Conservation (phyloP, 768 basidiomycete species). For the Dentipellis fragilis region DNA sequence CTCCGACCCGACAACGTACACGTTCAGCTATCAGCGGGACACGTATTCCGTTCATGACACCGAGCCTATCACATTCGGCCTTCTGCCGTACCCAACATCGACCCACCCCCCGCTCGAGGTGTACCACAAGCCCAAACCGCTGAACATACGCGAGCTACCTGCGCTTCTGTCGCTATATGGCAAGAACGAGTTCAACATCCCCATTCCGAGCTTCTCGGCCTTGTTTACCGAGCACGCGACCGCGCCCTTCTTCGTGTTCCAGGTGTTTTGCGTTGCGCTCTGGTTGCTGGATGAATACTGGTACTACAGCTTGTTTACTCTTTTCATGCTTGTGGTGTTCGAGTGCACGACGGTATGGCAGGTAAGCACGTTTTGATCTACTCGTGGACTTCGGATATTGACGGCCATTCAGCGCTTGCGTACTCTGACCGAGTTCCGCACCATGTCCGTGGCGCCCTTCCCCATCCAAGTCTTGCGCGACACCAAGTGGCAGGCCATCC, state of each 20-base stretch:
- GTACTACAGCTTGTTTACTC: slow-evolving; percentile 96
- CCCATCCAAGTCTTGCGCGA: slow-evolving; percentile 76
- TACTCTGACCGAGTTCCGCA: slow-evolving; percentile 91
- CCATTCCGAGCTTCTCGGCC: slow-evolving; percentile 87
- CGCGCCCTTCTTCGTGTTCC: slow-evolving; percentile 99
- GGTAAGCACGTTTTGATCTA: slow-evolving; percentile 35
- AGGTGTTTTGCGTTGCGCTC: slow-evolving; percentile 92
- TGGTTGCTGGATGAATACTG: slow-evolving; percentile 99
- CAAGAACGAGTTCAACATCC: slow-evolving; percentile 93
- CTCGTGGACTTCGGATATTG: neutral
- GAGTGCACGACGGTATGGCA: slow-evolving; percentile 99
- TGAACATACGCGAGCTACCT: slow-evolving; percentile 38
- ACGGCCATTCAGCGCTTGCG: slow-evolving; percentile 58
- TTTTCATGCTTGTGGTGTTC: slow-evolving; percentile 97
- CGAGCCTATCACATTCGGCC: slow-evolving; percentile 55
- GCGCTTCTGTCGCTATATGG: slow-evolving; percentile 65
- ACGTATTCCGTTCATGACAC: slow-evolving; percentile 67
- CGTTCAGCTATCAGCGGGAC: slow-evolving; percentile 92
- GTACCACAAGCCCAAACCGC: slow-evolving; percentile 51
- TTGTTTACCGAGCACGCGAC: slow-evolving; percentile 94
- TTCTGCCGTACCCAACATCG: slow-evolving; percentile 84
- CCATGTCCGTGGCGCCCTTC: slow-evolving; percentile 92
- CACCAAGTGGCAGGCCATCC: slow-evolving; percentile 67
- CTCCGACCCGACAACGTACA: slow-evolving; percentile 52
- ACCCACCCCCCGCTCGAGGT: slow-evolving; percentile 53